Evolutionary conservation across 2,329 filamentous ascomycete genomes (phyloP).

Genomic region (Diaporthe citriasiana): DNA sequence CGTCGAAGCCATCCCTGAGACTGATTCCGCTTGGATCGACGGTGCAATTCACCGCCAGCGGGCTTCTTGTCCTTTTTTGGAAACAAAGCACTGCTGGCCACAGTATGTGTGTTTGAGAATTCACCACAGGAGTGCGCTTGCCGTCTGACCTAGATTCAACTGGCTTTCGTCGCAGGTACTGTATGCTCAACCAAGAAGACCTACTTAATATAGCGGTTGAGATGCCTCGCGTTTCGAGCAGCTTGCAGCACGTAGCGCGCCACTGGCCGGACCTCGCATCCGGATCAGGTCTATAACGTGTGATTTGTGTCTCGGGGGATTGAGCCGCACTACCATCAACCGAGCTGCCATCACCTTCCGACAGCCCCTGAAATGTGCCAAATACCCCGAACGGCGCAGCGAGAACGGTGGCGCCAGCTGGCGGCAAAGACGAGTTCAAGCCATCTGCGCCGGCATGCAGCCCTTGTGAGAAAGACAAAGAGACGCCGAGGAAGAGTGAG

Average conservation of each 20-base stretch:
- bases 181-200: constrained; percentile 66
- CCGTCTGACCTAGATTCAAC: constrained; percentile 59
- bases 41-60: constrained; percentile 44
- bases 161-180: constrained; percentile 61
- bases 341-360: constrained; percentile 52
- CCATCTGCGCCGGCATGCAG: constrained; percentile 62
- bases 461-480: constrained; percentile 62
- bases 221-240: constrained; percentile 66
- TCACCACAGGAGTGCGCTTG: constrained; percentile 55
- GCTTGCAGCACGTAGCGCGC: constrained; percentile 64
- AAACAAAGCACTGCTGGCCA: constrained; percentile 71
- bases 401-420: constrained; percentile 61
- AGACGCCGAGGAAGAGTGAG: constrained; percentile 64
- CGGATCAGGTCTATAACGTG: constrained; percentile 57
- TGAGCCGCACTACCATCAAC: constrained; percentile 58
- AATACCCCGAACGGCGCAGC: constrained; percentile 69
- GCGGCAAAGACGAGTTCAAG: constrained; percentile 55
- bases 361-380: constrained; percentile 56
- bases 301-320: constrained; percentile 67
- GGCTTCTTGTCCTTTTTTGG: constrained; percentile 57
- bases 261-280: constrained; percentile 61
- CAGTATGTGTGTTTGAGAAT: constrained; percentile 58
- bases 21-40: constrained; percentile 52
- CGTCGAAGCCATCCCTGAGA: constrained; percentile 62
- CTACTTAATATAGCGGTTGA: constrained; percentile 58